Evolutionary conservation across 441 rosid genomes (phyloP), one percentile per base, ranked within the genome.

Genomic region (Manihot esculenta): DNA sequence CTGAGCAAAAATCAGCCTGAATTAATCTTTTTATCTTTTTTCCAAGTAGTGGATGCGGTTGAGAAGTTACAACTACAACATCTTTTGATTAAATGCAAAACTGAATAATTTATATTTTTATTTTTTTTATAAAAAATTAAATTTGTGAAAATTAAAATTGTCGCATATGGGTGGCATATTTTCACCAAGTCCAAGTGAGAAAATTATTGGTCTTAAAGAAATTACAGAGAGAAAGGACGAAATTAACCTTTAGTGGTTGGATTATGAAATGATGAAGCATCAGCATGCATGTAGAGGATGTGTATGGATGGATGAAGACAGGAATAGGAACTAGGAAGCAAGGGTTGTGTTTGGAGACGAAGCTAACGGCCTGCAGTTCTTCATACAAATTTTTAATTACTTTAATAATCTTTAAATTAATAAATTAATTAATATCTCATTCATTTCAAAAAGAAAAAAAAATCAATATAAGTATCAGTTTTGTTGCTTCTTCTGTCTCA

Each of bases 301-400:
- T 20, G 24, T 50, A 50, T 50, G 54, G 23, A 50, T 18, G 21
- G 66, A 62, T 13, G 33, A 42, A 1, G 50, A 44, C 51, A 62
- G 18, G n/a, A 27, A 57, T 18, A 55, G 27, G 9, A 38, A 12
- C 14, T 15, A 51, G n/a, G 38, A n/a, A 27, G 7, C n/a, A 9
- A 4, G 48, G 55, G 7, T 4, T 21, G 2, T 21, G 68, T 30
- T 14, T 21, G 64, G 38, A 70, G 42, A 35, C 15, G n/a, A 62
- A 60, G 59, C 66, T 63, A 56, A 42, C 45, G 65, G 78, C 76
- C 78, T 72, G 78, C 76, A 15, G 71, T 26, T 60, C n/a, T n/a
- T n/a, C n/a, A n/a, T n/a, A n/a, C n/a, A n/a, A n/a, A n/a, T n/a
- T n/a, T n/a, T n/a, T n/a, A n/a, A n/a, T n/a, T n/a, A n/a, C n/a